Base-by-base conservation (phyloP, 257 asterid genomes). In the Anisodus acutangulus region DNA sequence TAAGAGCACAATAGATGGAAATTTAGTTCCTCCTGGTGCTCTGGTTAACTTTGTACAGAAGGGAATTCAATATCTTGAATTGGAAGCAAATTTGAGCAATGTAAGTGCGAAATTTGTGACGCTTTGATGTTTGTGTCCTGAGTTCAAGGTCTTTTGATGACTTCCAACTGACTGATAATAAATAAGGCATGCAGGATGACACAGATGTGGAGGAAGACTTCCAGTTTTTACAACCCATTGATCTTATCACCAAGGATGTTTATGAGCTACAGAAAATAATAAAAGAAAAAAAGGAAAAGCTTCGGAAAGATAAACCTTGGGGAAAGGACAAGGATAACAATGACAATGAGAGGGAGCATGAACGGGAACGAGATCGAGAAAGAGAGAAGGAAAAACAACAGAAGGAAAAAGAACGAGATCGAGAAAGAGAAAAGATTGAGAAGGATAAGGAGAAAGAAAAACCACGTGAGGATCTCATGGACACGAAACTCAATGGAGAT, bases 1-100 rank as follows among this genome's bases (percentile, higher is more conserved):
- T 76, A 95, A 92, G 85, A 90, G 93, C 88, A 86, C 90, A 71
- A 93, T 95, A 57, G 97, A 95, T 86, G 97, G 92, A 17, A 94
- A 92, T 87, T 91, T 94, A 88, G 99, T 95, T 88, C 99, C 99
- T 15, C 98, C 99, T 3, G 97, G 97, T 84, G 98, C 97, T 83
- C 98, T 95, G 66, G 91, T 94, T 63, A 95, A 93, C 60, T 93
- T 92, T 86, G 87, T 95, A 76, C 99, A 95, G 86, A 95, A 95
- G 87, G 99, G 98, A 87, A 92, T 94, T 89, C 98, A 94, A 78
- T 95, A 93, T 87, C 97, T 94, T 82, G 99, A 95, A 87, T 88
- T 95, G 81, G 99, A 95, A 86, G 99, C 98, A 88, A 95, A 95
- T 86, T 81, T 91, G 91, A 90, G 83, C 84, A 89, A 80, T 4